A percentile compares a stretch with the other conserved stretches of the same genome.
Evolutionary conservation across 441 rosid genomes (phyloP).

Genomic region (Breynia disticha): DNA sequence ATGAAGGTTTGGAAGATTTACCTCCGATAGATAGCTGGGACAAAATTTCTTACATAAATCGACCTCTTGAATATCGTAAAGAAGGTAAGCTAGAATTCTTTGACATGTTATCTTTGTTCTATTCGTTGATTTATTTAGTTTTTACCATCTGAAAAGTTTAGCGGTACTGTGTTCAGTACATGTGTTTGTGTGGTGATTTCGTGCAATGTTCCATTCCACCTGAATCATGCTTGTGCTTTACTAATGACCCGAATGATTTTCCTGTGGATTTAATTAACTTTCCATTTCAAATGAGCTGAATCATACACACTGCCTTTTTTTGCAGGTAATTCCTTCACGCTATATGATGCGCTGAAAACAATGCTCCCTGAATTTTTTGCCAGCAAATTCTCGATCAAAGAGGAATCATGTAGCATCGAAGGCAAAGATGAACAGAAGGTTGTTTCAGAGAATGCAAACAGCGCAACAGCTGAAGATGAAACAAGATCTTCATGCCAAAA

Average conservation of each 20-base stretch:
- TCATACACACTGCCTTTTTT: slow-evolving; percentile 2
- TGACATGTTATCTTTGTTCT: not conserved
- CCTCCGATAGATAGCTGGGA: slow-evolving; percentile 72
- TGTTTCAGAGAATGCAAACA: slow-evolving; percentile 21
- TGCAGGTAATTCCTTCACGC: slow-evolving; percentile 65
- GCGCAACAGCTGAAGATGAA: slow-evolving; percentile 17
- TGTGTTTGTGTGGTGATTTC: too few species aligned
- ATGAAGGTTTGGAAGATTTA: slow-evolving; percentile 59
- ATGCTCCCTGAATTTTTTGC: slow-evolving; percentile 49
- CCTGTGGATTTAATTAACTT: too few species aligned
- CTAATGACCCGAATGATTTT: too few species aligned
- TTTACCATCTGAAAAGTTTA: too few species aligned
- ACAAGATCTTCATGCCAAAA: slow-evolving; percentile 6
- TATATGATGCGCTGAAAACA: slow-evolving; percentile 50
- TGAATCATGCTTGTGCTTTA: too few species aligned
- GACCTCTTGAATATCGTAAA: slow-evolving; percentile 54
- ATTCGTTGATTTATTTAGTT: not conserved
- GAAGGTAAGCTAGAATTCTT: slow-evolving; percentile 39
- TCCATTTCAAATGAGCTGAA: too few species aligned
- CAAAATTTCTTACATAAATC: slow-evolving; percentile 62
- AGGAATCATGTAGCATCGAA: slow-evolving; percentile 18
- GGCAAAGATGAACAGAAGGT: slow-evolving; percentile 23
- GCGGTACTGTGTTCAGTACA: too few species aligned
- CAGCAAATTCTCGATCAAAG: slow-evolving; percentile 12
- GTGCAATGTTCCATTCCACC: too few species aligned